A percentile compares a stretch with the other conserved stretches of the same genome.
phyloP scores from a whole-genome alignment of 768 basidiomycete species.

The Infundibulicybe gibba region DNA sequence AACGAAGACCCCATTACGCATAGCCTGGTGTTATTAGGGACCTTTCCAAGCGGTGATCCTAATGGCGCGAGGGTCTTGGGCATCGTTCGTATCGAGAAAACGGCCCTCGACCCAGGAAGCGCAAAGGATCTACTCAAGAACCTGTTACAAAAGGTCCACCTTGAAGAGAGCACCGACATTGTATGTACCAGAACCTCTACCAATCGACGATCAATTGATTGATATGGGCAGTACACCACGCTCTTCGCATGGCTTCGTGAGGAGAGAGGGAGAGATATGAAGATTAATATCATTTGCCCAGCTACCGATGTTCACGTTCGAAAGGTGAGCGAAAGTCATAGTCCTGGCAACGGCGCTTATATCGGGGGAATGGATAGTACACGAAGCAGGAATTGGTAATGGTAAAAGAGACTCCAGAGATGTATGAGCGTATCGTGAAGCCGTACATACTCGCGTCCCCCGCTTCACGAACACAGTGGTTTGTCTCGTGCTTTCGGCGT shows the following conservation, averaged over 20 bases:
- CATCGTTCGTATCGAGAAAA: constrained; percentile 78
- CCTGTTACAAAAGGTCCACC: constrained; percentile 37
- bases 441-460: constrained; percentile 82
- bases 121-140: constrained; percentile 34
- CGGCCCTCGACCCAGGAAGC: constrained; percentile 49
- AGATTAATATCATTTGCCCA: constrained; percentile 79
- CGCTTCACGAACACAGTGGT: constrained; percentile 80
- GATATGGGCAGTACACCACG: constrained; percentile 72
- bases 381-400: constrained; percentile 67
- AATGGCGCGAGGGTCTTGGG: constrained; percentile 32
- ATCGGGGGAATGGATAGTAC: constrained; percentile 45
- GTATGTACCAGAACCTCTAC: constrained; percentile 30
- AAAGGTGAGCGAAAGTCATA: constrained; percentile 45
- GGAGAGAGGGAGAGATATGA: constrained; percentile 53
- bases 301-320: constrained; percentile 85
- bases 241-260: constrained; percentile 60
- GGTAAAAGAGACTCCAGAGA: constrained; percentile 77
- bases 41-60: constrained; percentile 33
- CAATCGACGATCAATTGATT: background rate
- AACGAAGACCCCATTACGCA: constrained; percentile 58
- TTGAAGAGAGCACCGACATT: constrained; percentile 65
- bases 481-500: constrained; percentile 7
- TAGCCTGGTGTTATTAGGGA: constrained; percentile 62
- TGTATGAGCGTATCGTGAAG: constrained; percentile 68
- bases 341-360: background rate